Evolutionary conservation across 345 rosid species (phyloP).

Genomic region (Erysimum cheiranthoides): DNA sequence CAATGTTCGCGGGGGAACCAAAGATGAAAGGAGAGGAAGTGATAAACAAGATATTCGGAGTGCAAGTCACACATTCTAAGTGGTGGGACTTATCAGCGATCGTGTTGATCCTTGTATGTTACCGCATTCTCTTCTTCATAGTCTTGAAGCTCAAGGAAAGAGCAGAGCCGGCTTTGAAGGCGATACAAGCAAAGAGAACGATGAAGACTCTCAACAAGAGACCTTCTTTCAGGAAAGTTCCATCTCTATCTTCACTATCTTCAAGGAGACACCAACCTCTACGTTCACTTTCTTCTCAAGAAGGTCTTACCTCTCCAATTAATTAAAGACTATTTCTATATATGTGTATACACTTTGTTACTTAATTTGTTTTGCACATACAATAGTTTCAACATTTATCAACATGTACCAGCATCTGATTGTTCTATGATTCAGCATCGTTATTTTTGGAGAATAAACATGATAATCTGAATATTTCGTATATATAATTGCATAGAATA

Average conservation of each 20-base stretch:
- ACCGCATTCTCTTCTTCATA: conserved; percentile 72
- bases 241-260: conserved; percentile 53
- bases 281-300: conserved; percentile 81
- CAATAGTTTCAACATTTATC: conserved; percentile 35
- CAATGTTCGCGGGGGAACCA: conserved; percentile 58
- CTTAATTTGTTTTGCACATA: conserved; percentile 38
- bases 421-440: conserved; percentile 28
- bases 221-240: conserved; percentile 72
- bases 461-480: not conserved
- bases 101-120: conserved; percentile 63
- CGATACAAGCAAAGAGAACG: conserved; percentile 65
- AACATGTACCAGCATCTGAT: conserved; percentile 19
- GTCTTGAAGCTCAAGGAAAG: conserved; percentile 84
- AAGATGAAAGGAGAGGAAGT: conserved; percentile 70
- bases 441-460: conserved; percentile 9
- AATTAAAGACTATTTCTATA: conserved; percentile 22
- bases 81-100: conserved; percentile 90
- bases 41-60: conserved; percentile 60
- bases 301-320: conserved; percentile 81
- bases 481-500: not conserved
- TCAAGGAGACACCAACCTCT: conserved; percentile 74
- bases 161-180: conserved; percentile 64
- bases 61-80: conserved; percentile 61
- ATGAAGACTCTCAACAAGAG: conserved; percentile 65
- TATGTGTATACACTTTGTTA: conserved; percentile 34